Percentiles rank a stretch among this genome's conserved stretches.
phyloP scores from a whole-genome alignment of 495 filamentous ascomycete genomes.

The Penicillium arizonense region DNA sequence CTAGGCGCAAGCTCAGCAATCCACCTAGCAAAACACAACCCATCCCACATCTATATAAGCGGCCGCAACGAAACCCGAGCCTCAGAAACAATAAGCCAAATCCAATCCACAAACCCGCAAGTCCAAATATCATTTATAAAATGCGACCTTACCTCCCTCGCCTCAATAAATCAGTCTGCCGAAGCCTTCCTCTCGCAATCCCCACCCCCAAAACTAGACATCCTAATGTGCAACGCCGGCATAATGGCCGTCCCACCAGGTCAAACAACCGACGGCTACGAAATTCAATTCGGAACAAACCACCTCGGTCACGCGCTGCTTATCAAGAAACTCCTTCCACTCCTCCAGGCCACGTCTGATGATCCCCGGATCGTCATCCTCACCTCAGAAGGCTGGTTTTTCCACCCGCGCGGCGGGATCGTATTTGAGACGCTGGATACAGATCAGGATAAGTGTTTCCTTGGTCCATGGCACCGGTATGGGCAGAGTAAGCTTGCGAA shows the following conservation, averaged over 20 bases:
- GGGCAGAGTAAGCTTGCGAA: slow-evolving; percentile 68
- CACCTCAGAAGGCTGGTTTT: slow-evolving; percentile 33
- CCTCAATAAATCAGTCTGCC: slow-evolving; percentile 38
- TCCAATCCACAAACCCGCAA: slow-evolving; percentile 33
- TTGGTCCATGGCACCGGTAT: slow-evolving; percentile 50
- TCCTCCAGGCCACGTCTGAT: slow-evolving; percentile 27
- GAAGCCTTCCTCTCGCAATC: slow-evolving; percentile 28
- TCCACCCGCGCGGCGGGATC: slow-evolving; percentile 48
- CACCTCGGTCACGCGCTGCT: slow-evolving; percentile 66
- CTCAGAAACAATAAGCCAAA: slow-evolving; percentile 39
- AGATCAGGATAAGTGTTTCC: slow-evolving; percentile 7
- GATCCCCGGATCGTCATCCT: slow-evolving; percentile 38
- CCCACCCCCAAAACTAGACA: slow-evolving; percentile 41
- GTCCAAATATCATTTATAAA: slow-evolving; percentile 35
- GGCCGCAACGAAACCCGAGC: slow-evolving; percentile 48
- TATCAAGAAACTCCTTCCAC: slow-evolving; percentile 56
- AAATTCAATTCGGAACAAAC: slow-evolving; percentile 68
- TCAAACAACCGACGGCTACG: slow-evolving; percentile 60
- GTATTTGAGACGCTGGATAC: slow-evolving; percentile 29
- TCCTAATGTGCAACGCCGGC: slow-evolving; percentile 68
- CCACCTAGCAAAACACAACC: slow-evolving; percentile 52
- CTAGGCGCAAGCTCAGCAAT: slow-evolving; percentile 55
- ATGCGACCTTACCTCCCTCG: slow-evolving; percentile 47
- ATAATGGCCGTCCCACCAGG: slow-evolving; percentile 55
- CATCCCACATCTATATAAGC: slow-evolving; percentile 57